Evolutionary conservation across 768 basidiomycete genomes (phyloP), one percentile per base, ranked within the genome.

Genomic region (Russula sp.): DNA sequence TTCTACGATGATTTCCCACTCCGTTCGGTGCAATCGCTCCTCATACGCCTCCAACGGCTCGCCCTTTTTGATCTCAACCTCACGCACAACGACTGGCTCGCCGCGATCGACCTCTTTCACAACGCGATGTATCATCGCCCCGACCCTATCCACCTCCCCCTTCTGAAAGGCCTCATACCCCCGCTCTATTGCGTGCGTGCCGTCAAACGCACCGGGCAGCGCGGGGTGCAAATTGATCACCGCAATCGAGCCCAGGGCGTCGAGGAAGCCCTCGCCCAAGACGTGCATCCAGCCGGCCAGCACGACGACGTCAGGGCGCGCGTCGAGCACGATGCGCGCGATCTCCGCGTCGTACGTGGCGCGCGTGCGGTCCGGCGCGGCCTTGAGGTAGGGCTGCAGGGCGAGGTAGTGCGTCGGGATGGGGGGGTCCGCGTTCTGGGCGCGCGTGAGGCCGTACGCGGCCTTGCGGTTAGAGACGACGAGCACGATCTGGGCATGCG

Each of bases 211-310:
- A 2, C 94, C 94, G 0, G 96, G 96, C 2, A 99, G 77, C 5
- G 97, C 97, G 7, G 97, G 97, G 70, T 98, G 97, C 5, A 99
- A 78, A 72, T 98, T 99, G 77, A 99, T 96, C 65, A 97, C 90
- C 0, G 92, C 87, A 2, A 96, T 82, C 4, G 62, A 82, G 53
- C 80, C 77, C 55, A 91, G 72, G 37, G 84, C 78, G 20, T 91
- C 83, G 63, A 98, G 74, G 73, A 98, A 98, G 0, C 76, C 77
- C 57, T 91, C 87, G 61, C 87, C 85, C 62, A 98, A 80, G 69
- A 98, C 91, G 70, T 98, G 95, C 96, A 99, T 98, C 92, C 94
- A 99, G 0, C 97, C 97, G 0, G 96, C 97, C n/a, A 98, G 80
- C 7, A 98, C 90, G 53, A 98, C 83, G 31, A 96, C 73, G 74